These are phyloP conservation scores for Blastocystis sp. DNA, from an alignment of 352 stramenopile species.

Conservation along the genomic window DNA sequence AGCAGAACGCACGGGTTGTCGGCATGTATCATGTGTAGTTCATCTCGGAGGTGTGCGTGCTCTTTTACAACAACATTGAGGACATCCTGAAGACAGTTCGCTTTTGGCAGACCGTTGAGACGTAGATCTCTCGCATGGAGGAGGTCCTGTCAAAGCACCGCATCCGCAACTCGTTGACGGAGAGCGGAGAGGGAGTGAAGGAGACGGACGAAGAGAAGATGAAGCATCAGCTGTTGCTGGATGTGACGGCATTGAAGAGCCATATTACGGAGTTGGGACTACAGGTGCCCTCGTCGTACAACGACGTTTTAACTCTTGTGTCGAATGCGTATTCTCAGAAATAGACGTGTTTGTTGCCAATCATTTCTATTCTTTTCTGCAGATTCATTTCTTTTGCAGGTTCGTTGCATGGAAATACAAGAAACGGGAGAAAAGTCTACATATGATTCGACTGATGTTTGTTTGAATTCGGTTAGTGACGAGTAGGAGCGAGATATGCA, in stretches of 20 bases:
- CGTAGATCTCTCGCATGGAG: constrained; percentile 63
- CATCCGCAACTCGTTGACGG: neutral
- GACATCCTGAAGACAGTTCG: constrained; percentile 55
- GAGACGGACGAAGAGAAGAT: constrained; percentile 68
- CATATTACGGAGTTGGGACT: constrained; percentile 48
- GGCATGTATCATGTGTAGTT: neutral
- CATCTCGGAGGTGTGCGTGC: constrained; percentile 15
- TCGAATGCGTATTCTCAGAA: constrained; percentile 42
- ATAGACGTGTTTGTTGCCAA: constrained; percentile 10
- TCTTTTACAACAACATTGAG: neutral
- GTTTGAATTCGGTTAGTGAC: neutral
- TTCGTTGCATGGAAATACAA: neutral
- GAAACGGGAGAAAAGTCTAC: neutral
- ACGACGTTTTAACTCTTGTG: constrained; percentile 24
- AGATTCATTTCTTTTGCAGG: neutral
- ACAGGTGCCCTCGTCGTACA: constrained; percentile 34
- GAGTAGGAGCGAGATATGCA: neutral
- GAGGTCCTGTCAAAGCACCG: constrained; percentile 70
- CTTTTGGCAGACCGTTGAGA: neutral
- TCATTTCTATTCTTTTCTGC: neutral
- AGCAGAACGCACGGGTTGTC: neutral
- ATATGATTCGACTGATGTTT: neutral
- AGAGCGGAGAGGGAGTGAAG: neutral
- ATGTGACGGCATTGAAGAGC: constrained; percentile 28
- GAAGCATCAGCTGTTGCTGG: constrained; percentile 67